Base-by-base conservation (phyloP, 768 basidiomycete species). In the Brasilioporus rufonigricans region DNA sequence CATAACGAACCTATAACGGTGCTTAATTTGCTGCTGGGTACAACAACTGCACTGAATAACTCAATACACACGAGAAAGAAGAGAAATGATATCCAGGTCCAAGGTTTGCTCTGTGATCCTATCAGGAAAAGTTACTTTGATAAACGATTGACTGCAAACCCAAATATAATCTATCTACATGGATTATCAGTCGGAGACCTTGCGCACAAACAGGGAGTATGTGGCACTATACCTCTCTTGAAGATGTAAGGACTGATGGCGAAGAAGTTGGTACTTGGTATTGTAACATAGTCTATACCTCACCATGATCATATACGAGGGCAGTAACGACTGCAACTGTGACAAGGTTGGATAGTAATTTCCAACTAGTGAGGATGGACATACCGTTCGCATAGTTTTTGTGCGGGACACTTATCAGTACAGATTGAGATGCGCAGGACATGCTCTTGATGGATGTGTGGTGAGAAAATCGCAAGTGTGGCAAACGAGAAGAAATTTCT, bases 1-100 rank as follows among this genome's bases (percentile, higher is more conserved):
- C 46, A 44, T 59, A 59, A 31, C 47, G 58, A 36, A 57, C 32
- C 58, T 59, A 36, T 19, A 11, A 26, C 1, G 27, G 4, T 27
- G 19, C 6, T 38, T 2, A 31, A 13, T 2, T 18, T 18, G 8
- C 12, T 19, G 23, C 36, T 19, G 7, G 4, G n/a, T 11, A 38
- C 39, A 18, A 49, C 27, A 29, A 10, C 3, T 4, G 12, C 7
- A 14, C 33, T 13, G 10, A 19, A 18, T 19, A 19, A 10, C 38
- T 19, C n/a, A 18, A 8, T 19, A 38, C 38, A 19, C 11, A 38
- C 38, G 38, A 38, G 38, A 19, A 38, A 5, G 11, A n/a, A 38
- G 7, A 38, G 10, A 18, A 27, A 14, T 16, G 36, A 29, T 5
- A 39, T n/a, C 27, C n/a, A 26, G 4, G 24, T 26, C 43, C 43